Percentiles rank a stretch among this genome's conserved stretches.
phyloP scores from a whole-genome alignment of 768 basidiomycete genomes.

The Phaffia tasmanica region DNA sequence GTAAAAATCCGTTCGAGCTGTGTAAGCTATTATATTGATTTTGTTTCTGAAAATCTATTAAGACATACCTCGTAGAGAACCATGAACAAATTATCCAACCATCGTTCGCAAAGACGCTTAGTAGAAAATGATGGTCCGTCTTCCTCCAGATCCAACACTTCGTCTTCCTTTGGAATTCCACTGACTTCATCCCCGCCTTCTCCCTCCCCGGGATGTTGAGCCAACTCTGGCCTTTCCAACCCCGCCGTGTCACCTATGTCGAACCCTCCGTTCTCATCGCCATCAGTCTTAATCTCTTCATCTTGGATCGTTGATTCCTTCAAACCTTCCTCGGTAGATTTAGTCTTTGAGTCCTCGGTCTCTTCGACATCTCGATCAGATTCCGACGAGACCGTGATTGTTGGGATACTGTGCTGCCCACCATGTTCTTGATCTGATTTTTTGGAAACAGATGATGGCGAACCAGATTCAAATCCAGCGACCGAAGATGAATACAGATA shows the following conservation, averaged over 20 bases:
- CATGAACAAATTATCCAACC: slow-evolving; percentile 98
- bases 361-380: slow-evolving; percentile 50
- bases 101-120: slow-evolving; percentile 90
- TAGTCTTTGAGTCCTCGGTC: slow-evolving; percentile 43
- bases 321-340: slow-evolving; percentile 26
- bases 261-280: slow-evolving; percentile 24
- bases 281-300: slow-evolving; percentile 39
- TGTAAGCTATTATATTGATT: neutral
- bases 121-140: slow-evolving; percentile 85
- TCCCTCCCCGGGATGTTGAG: slow-evolving; percentile 26
- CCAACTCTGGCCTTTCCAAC: slow-evolving; percentile 34
- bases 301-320: slow-evolving; percentile 33
- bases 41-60: neutral
- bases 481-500: neutral
- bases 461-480: neutral
- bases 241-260: slow-evolving; percentile 31
- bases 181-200: slow-evolving; percentile 24
- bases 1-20: neutral
- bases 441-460: neutral
- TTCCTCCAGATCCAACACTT: slow-evolving; percentile 27
- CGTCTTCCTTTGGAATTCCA: slow-evolving; percentile 23
- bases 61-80: slow-evolving; percentile 80
- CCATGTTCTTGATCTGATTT: too few species aligned
- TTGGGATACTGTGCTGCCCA: slow-evolving; percentile 44
- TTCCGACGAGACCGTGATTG: slow-evolving; percentile 68